Evolutionary conservation across 768 basidiomycete genomes (phyloP).

Genomic region (Boletus reticulatus): DNA sequence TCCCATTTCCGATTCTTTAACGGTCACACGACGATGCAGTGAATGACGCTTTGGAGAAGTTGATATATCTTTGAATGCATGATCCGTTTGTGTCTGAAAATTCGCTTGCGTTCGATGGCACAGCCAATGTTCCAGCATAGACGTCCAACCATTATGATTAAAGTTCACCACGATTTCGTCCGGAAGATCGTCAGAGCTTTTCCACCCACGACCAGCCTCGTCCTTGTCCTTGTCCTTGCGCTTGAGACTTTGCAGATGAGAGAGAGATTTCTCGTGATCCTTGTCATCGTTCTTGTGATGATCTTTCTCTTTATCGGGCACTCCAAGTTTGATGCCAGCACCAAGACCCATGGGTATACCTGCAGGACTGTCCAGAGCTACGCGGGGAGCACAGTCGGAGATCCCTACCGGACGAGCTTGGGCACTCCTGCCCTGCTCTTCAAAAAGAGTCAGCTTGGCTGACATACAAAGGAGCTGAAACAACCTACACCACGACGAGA

Average conservation of each 20-base stretch:
- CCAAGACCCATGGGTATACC: conserved; percentile 79
- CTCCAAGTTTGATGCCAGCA: conserved; percentile 71
- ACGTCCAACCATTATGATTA: conserved; percentile 62
- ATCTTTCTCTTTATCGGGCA: conserved; percentile 43
- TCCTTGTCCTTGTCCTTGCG: conserved; percentile 41
- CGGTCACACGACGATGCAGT: conserved; percentile 40
- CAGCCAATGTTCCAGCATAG: conserved; percentile 73
- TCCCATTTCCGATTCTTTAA: conserved; percentile 51
- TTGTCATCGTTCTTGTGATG: conserved; percentile 32
- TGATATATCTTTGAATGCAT: conserved; percentile 31
- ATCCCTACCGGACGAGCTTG: conserved; percentile 62
- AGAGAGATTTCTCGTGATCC: conserved; percentile 32
- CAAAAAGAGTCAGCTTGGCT: conserved; percentile 25
- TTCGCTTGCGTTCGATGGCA: conserved; percentile 39
- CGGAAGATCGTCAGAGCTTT: conserved; percentile 35
- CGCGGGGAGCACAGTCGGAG: not conserved
- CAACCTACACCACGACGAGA: conserved; percentile 68
- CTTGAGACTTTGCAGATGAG: conserved; percentile 27
- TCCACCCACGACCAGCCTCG: conserved; percentile 30
- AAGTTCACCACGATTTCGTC: conserved; percentile 32
- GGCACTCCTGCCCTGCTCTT: conserved; percentile 77
- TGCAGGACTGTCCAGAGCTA: conserved; percentile 24
- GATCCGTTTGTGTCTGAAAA: conserved; percentile 13
- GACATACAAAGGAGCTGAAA: not conserved
- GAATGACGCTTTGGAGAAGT: conserved; percentile 44